A percentile compares a stretch with the other conserved stretches of the same genome.
phyloP scores from a whole-genome alignment of 2,329 filamentous ascomycete genomes.

The Herpomyces periplanetae region DNA sequence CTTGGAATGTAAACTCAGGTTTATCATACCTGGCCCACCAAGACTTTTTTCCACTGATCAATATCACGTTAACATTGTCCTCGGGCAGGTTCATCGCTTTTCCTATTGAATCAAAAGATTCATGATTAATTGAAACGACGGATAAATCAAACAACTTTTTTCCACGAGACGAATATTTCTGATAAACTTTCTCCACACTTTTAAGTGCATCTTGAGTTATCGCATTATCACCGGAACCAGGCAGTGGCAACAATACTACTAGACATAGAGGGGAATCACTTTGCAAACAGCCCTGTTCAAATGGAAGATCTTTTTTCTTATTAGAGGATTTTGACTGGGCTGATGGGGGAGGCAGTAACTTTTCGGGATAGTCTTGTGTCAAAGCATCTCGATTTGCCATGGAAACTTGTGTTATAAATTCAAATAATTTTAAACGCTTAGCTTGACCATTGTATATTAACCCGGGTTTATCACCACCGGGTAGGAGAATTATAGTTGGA shows the following conservation, averaged over 20 bases:
- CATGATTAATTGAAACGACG: slow-evolving; percentile 21
- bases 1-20: slow-evolving; percentile 14
- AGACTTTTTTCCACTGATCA: slow-evolving; percentile 39
- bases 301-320: too few species aligned
- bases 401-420: slow-evolving; percentile 42
- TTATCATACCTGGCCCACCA: slow-evolving; percentile 47
- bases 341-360: slow-evolving; percentile 1
- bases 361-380: slow-evolving; percentile 7
- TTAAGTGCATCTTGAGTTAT: too few species aligned
- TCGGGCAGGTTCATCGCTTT: slow-evolving; percentile 18
- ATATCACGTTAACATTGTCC: slow-evolving; percentile 26
- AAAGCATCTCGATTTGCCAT: slow-evolving; percentile 39
- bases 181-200: slow-evolving; percentile 27
- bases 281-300: too few species aligned
- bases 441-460: slow-evolving; percentile 42
- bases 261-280: too few species aligned
- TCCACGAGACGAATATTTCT: slow-evolving; percentile 26
- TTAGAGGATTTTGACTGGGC: too few species aligned
- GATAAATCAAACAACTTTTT: slow-evolving; percentile 48
- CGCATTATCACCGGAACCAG: too few species aligned
- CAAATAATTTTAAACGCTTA: slow-evolving; percentile 40
- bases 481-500: slow-evolving; percentile 41
- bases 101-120: slow-evolving; percentile 15
- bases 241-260: too few species aligned
- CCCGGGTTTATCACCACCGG: slow-evolving; percentile 23